Conservation (phyloP, 495 filamentous ascomycete species). For the Talaromyces borbonicus region DNA sequence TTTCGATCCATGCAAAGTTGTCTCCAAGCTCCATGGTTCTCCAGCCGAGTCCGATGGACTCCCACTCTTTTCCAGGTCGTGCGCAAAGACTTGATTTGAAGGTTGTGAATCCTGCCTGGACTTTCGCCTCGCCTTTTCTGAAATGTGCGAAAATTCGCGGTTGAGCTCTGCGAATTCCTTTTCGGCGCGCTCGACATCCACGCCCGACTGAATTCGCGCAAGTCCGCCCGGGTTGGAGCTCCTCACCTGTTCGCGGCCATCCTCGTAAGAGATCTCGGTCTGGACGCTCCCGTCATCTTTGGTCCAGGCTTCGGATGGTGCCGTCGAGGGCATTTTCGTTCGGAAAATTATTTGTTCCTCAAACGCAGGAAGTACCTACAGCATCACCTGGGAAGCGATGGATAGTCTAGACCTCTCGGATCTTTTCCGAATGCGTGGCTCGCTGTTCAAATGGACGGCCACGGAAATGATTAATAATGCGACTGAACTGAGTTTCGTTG, state of each 20-base stretch:
- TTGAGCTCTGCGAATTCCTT: slow-evolving; percentile 69
- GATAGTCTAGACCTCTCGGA: no score
- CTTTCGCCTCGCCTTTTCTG: slow-evolving; percentile 40
- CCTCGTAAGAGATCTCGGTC: slow-evolving; percentile 19
- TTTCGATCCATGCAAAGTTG: slow-evolving; percentile 55
- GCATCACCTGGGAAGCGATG: no score
- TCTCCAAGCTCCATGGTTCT: slow-evolving; percentile 63
- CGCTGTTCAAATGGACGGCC: no score
- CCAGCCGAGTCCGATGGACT: slow-evolving; percentile 19
- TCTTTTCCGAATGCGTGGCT: no score
- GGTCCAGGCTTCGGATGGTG: slow-evolving; percentile 1
- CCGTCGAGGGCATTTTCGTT: no score
- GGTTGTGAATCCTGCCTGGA: slow-evolving; percentile 28
- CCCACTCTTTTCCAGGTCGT: slow-evolving; percentile 44
- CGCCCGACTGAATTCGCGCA: slow-evolving; percentile 34
- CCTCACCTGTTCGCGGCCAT: slow-evolving; percentile 21
- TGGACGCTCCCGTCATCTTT: not conserved
- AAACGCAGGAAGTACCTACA: no score
- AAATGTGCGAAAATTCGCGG: slow-evolving; percentile 59
- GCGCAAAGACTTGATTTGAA: slow-evolving; percentile 27
- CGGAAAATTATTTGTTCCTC: no score
- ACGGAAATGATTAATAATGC: no score
- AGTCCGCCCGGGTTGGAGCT: slow-evolving; percentile 35
- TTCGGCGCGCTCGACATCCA: slow-evolving; percentile 65
- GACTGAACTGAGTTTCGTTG: no score